Evolutionary conservation across 306 rosid genomes (phyloP), one percentile per base, ranked within the genome.

Genomic region (Glycine tomentella): DNA sequence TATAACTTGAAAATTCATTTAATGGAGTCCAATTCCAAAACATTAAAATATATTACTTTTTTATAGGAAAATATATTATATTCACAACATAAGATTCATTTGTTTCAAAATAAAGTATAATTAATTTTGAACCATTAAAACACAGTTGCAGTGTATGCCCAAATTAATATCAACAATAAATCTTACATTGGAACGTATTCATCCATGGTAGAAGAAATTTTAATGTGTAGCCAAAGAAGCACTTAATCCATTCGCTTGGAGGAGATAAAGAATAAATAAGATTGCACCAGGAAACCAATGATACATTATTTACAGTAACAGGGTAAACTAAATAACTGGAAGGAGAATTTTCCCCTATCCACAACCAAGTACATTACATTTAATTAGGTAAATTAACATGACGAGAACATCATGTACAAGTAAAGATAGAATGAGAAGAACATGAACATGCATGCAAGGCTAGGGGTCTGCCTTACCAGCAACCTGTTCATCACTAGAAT

Each of bases 401-500:
- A 83, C 81, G 79, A 82, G 70, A 20, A 72, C 84, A 85, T 63
- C 61, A 88, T 88, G 81, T 86, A 86, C 91, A 86, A 38, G 49
- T 17, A 36, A n/a, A 69, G 74, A 72, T 77, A 72, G 36, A 75
- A 44, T 69, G 42, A 57, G 75, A 65, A 77, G 69, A 72, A 25
- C 77, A 14, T 25, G 9, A 74, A 59, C 42, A 74, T 72, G 70
- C 4, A 9, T 58, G 14, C 76, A 77, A 45, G 75, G 61, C 55
- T 84, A 88, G 20, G 88, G 91, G 76, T 88, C 89, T 66, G 88
- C 91, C 69, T 86, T 73, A 69, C 89, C 89, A 72, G 85, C 91
- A 59, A 88, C 85, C 81, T 88, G 89, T 75, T 86, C 91, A 79
- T 88, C 91, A 53, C 82, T 72, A 25, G 89, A 88, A 81, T 86